A percentile compares a stretch with the other conserved stretches of the same genome.
These are phyloP conservation scores for Cnidoscolus chayamansa DNA, from an alignment of 441 rosid species.

Conservation along the genomic window DNA sequence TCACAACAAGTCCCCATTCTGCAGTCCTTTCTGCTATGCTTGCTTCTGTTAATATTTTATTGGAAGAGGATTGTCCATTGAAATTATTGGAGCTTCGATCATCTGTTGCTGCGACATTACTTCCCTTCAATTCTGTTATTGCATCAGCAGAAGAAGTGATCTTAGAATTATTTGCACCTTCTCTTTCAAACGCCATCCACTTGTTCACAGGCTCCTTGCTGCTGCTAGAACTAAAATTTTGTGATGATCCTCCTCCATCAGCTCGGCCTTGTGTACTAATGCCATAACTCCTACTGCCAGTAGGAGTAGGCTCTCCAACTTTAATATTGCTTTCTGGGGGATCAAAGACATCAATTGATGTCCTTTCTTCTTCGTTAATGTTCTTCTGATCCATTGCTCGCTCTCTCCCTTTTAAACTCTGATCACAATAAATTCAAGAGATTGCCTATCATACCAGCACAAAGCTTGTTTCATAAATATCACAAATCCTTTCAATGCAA, in stretches of 20 bases:
- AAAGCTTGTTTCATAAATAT: not conserved
- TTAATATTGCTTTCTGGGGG: constrained; percentile 20
- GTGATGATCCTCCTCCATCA: constrained; percentile 17
- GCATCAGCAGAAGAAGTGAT: constrained; percentile 1
- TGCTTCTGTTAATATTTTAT: constrained; percentile 37
- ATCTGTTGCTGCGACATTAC: not conserved
- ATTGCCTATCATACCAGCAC: not conserved
- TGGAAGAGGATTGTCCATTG: constrained; percentile 12
- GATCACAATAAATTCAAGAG: not conserved
- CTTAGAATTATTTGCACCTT: constrained; percentile 4
- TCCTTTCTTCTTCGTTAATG: constrained; percentile 19
- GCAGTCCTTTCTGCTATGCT: constrained; percentile 67
- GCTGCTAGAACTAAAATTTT: constrained; percentile 20
- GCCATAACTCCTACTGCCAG: constrained; percentile 5
- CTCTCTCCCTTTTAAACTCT: not conserved
- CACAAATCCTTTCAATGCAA: no score
- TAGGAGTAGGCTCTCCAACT: constrained; percentile 20
- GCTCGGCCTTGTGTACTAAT: constrained; percentile 22
- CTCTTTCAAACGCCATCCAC: constrained; percentile 78
- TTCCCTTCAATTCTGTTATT: constrained; percentile 15
- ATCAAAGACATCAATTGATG: constrained; percentile 34
- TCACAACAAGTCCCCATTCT: constrained; percentile 78
- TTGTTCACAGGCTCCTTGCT: constrained; percentile 34
- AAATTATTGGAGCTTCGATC: constrained; percentile 3
- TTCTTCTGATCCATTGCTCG: not conserved